Percentiles rank a stretch among this genome's conserved stretches.
Evolutionary conservation across 495 filamentous ascomycete genomes (phyloP).

Genomic region (Neurospora intermedia): DNA sequence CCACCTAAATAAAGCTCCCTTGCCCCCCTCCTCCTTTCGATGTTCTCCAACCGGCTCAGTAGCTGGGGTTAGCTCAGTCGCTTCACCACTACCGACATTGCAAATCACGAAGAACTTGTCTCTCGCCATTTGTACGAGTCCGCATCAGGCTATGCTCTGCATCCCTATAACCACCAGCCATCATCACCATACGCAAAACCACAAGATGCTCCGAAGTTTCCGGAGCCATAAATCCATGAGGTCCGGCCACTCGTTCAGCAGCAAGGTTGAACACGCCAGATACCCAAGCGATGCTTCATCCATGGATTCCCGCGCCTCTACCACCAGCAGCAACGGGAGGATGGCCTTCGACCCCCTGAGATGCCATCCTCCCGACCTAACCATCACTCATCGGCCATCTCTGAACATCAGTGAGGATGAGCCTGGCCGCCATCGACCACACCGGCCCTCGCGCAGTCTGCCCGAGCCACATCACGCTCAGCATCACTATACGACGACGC

Average conservation of each 20-base stretch:
- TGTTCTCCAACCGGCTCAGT: background rate
- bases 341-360: constrained; percentile 26
- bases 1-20: background rate
- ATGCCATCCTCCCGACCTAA: constrained; percentile 17
- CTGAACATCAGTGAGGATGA: background rate
- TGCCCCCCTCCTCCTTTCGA: background rate
- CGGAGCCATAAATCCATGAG: constrained; percentile 20
- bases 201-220: constrained; percentile 22
- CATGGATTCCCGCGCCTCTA: constrained; percentile 14
- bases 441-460: constrained; percentile 11
- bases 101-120: background rate
- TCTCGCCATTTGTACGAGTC: background rate
- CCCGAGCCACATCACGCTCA: background rate
- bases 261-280: constrained; percentile 12
- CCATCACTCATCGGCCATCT: background rate
- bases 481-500: background rate
- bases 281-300: constrained; percentile 19
- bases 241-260: background rate
- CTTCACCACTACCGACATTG: background rate
- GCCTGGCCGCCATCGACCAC: constrained; percentile 13
- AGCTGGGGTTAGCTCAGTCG: background rate
- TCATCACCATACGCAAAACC: constrained; percentile 9
- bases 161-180: constrained; percentile 1
- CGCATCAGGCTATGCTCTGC: constrained; percentile 16
- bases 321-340: constrained; percentile 16